phyloP scores from a whole-genome alignment of 495 filamentous ascomycete genomes.

The Lasiosphaeris hirsuta region DNA sequence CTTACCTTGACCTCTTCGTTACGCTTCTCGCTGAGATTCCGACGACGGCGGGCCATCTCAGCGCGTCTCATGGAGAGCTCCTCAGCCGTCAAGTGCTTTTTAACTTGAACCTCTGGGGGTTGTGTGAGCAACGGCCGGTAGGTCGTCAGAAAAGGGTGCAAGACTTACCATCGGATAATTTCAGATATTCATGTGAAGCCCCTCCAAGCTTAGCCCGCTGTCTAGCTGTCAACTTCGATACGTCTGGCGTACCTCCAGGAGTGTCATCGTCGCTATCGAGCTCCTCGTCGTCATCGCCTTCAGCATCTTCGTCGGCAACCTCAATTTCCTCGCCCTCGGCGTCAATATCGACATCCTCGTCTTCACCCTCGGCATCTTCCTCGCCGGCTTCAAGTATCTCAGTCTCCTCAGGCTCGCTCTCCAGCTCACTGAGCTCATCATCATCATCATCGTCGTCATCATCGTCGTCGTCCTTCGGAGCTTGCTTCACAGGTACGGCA shows the following conservation, averaged over 20 bases:
- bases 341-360: slow-evolving; percentile 51
- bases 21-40: slow-evolving; percentile 96
- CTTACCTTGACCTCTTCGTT: slow-evolving; percentile 97
- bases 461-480: slow-evolving; percentile 37
- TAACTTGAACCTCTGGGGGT: slow-evolving; percentile 77
- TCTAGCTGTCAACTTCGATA: slow-evolving; percentile 82
- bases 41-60: slow-evolving; percentile 92
- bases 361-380: slow-evolving; percentile 51
- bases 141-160: neutral
- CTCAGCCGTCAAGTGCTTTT: slow-evolving; percentile 89
- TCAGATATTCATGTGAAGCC: slow-evolving; percentile 54
- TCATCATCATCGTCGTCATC: slow-evolving; percentile 47
- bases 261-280: slow-evolving; percentile 64
- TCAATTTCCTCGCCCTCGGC: slow-evolving; percentile 65
- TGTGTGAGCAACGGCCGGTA: slow-evolving; percentile 2
- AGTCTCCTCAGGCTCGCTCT: slow-evolving; percentile 44
- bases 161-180: slow-evolving; percentile 67
- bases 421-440: slow-evolving; percentile 46
- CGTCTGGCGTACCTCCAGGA: slow-evolving; percentile 67
- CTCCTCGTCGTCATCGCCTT: slow-evolving; percentile 61
- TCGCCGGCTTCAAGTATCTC: slow-evolving; percentile 48
- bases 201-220: slow-evolving; percentile 75
- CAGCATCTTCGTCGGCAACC: slow-evolving; percentile 50
- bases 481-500: slow-evolving; percentile 21
- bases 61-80: slow-evolving; percentile 92